Conservation (phyloP, 2,329 filamentous ascomycete genomes). For the Cladosporium oxysporum region DNA sequence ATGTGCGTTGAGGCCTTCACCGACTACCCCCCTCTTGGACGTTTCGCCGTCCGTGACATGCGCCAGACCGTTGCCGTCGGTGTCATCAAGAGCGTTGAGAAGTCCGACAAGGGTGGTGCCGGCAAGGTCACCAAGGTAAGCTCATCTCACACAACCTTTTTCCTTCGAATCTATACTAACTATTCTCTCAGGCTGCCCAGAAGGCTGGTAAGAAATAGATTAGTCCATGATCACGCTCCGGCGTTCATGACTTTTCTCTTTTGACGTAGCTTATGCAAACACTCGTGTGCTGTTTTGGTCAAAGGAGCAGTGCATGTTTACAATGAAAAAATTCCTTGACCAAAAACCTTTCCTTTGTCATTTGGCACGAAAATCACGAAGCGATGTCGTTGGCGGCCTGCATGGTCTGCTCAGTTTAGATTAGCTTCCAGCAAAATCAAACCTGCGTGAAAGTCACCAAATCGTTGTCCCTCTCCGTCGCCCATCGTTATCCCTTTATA, state of each 20-base stretch:
- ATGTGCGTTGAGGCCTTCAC: slow-evolving; percentile 99
- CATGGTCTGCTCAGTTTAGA: slow-evolving; percentile 35
- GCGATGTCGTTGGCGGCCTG: slow-evolving; percentile 34
- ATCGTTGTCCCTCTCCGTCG: not conserved
- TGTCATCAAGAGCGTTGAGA: slow-evolving; percentile 78
- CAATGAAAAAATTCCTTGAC: slow-evolving; percentile 25
- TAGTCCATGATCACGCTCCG: slow-evolving; percentile 15
- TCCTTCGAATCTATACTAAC: not conserved
- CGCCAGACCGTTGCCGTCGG: slow-evolving; percentile 80
- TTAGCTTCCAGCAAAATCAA: slow-evolving; percentile 22
- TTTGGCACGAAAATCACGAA: slow-evolving; percentile 35
- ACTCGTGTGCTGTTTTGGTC: slow-evolving; percentile 27
- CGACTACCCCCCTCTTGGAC: slow-evolving; percentile 97
- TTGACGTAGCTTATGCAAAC: slow-evolving; percentile 22
- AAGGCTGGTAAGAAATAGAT: slow-evolving; percentile 44
- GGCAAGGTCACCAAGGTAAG: slow-evolving; percentile 53
- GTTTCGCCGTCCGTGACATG: slow-evolving; percentile 99
- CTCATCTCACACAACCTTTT: slow-evolving; percentile 17
- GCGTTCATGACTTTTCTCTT: slow-evolving; percentile 22
- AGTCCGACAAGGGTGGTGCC: slow-evolving; percentile 49
- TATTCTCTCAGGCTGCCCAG: slow-evolving; percentile 28
- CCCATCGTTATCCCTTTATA: not conserved
- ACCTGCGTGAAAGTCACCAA: slow-evolving; percentile 3
- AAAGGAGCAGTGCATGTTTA: slow-evolving; percentile 27
- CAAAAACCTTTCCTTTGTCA: slow-evolving; percentile 33